A percentile compares a stretch with the other conserved stretches of the same genome.
These are phyloP conservation scores for Citrus australasica DNA, from an alignment of 345 rosid species.

Conservation along the genomic window DNA sequence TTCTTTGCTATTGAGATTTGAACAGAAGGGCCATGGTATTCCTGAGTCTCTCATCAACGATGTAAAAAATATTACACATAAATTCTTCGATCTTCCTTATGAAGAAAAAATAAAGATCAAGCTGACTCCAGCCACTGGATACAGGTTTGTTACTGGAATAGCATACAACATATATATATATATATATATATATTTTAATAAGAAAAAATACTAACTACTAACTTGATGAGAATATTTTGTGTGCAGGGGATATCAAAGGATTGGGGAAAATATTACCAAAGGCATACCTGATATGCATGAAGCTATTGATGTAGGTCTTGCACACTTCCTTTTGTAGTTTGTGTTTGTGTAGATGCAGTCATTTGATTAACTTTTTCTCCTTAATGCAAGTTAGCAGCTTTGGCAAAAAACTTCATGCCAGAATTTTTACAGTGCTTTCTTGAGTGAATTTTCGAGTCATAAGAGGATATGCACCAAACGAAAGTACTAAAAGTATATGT, in stretches of 20 bases:
- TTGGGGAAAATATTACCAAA: constrained; percentile 81
- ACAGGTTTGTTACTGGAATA: constrained; percentile 46
- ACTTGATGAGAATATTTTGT: constrained; percentile 3
- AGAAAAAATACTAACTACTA: background rate
- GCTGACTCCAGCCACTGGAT: constrained; percentile 67
- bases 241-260: constrained; percentile 82
- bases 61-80: constrained; percentile 41
- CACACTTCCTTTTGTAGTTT: background rate
- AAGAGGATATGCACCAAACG: background rate
- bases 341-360: background rate
- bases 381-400: background rate
- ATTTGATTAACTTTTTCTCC: background rate
- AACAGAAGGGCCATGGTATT: constrained; percentile 79
- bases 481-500: background rate
- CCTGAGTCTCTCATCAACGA: constrained; percentile 52
- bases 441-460: background rate
- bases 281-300: constrained; percentile 76
- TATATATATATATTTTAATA: too few relatives aligned
- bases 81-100: constrained; percentile 56
- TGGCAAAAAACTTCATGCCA: background rate
- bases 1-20: constrained; percentile 15
- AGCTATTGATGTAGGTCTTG: constrained; percentile 73
- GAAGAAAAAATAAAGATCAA: constrained; percentile 71
- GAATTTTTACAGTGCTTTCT: background rate
- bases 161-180: background rate